Evolutionary conservation across 148 eudicot species (phyloP).

Genomic region (Rhododendron henanense): DNA sequence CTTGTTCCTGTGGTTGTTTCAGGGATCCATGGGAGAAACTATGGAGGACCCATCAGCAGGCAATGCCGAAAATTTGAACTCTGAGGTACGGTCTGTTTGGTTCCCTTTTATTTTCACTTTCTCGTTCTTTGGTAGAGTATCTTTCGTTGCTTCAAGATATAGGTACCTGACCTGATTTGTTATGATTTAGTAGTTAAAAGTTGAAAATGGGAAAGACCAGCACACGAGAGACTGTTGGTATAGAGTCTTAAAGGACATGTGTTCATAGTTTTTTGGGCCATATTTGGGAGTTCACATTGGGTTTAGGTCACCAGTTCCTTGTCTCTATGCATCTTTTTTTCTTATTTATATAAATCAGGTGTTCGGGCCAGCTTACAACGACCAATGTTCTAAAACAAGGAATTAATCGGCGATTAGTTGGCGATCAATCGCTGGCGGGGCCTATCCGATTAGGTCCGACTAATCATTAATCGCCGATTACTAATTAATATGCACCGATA

Average conservation of each 20-base stretch:
- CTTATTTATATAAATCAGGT: no score
- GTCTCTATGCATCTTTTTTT: not conserved
- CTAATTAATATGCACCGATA: no score
- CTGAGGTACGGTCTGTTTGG: conserved; percentile 25
- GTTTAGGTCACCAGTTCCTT: not conserved
- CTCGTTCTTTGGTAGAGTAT: not conserved
- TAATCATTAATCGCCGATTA: no score
- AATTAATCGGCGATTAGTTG: no score
- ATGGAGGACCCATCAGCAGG: conserved; percentile 36
- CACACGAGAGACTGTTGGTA: not conserved
- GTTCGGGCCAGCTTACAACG: not conserved
- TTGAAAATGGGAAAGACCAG: not conserved
- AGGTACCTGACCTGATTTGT: not conserved
- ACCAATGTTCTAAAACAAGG: not conserved
- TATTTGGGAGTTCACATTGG: not conserved
- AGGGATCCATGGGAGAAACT: conserved; percentile 23
- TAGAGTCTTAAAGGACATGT: not conserved
- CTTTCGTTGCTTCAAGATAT: not conserved
- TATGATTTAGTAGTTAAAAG: not conserved
- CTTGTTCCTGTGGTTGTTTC: conserved; percentile 10
- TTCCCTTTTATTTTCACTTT: not conserved
- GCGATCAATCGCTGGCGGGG: no score
- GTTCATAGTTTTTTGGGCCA: not conserved
- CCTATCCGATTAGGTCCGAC: no score
- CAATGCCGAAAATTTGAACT: conserved; percentile 10